Conservation (phyloP, 345 rosid species). For the Toxicodendron radicans region DNA sequence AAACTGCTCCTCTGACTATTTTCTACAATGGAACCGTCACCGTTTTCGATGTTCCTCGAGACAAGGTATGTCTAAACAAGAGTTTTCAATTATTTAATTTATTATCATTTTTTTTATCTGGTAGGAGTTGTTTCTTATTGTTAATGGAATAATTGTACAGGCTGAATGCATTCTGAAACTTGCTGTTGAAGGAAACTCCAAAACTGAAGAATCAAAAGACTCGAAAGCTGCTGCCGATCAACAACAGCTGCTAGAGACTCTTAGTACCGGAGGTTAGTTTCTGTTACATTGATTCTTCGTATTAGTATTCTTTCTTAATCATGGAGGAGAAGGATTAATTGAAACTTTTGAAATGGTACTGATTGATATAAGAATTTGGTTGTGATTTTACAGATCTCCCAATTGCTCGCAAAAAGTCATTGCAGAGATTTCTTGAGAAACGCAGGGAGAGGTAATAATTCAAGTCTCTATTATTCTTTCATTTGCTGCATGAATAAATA, state of each 20-base stretch:
- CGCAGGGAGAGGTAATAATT: conserved; percentile 78
- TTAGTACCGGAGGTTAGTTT: conserved; percentile 52
- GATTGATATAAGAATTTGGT: background rate
- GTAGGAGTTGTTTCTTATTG: background rate
- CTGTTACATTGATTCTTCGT: background rate
- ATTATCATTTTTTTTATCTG: background rate
- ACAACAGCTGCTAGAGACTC: conserved; percentile 46
- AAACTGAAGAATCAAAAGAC: conserved; percentile 28
- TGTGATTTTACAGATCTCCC: conserved; percentile 58
- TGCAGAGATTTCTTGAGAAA: conserved; percentile 84
- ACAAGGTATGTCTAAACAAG: conserved; percentile 39
- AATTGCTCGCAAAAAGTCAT: conserved; percentile 63
- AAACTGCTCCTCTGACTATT: conserved; percentile 76
- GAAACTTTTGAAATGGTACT: background rate
- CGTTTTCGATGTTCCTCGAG: conserved; percentile 57
- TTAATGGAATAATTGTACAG: conserved; percentile 12
- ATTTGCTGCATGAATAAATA: no score
- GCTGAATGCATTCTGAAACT: conserved; percentile 66
- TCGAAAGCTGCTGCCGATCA: conserved; percentile 27
- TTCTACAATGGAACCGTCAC: conserved; percentile 83
- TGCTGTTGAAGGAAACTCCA: conserved; percentile 46
- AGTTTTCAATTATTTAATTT: background rate
- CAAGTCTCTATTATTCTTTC: no score
- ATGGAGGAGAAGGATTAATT: no score
- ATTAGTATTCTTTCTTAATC: background rate